phyloP scores from a whole-genome alignment of 2,329 filamentous ascomycete species.

The Tolypocladium sp. region DNA sequence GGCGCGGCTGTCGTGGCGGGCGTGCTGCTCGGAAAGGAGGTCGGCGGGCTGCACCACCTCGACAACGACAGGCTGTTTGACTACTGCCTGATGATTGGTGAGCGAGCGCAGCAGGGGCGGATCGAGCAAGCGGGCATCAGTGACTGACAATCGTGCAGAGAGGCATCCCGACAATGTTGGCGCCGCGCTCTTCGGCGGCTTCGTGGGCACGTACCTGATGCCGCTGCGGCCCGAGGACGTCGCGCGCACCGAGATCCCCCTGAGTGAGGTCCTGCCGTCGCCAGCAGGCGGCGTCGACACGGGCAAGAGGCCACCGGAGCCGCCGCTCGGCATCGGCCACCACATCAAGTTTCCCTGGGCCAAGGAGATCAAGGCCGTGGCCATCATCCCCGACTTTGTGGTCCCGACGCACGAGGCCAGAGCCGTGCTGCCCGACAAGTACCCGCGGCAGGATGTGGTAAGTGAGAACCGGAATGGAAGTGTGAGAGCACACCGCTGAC shows the following conservation, averaged over 20 bases:
- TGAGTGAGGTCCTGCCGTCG: slow-evolving; percentile 84
- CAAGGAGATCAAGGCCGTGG: slow-evolving; percentile 89
- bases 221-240: slow-evolving; percentile 84
- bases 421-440: slow-evolving; percentile 71
- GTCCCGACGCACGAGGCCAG: slow-evolving; percentile 90
- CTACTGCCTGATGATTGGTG: slow-evolving; percentile 94
- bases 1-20: slow-evolving; percentile 93
- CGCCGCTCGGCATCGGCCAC: slow-evolving; percentile 87
- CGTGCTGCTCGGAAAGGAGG: slow-evolving; percentile 85
- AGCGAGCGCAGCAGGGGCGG: background rate
- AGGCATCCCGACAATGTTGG: slow-evolving; percentile 92
- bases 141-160: slow-evolving; percentile 34
- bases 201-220: slow-evolving; percentile 93
- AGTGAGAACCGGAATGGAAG: slow-evolving; percentile 18
- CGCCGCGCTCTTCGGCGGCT: slow-evolving; percentile 89
- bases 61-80: slow-evolving; percentile 79
- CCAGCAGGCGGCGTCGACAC: slow-evolving; percentile 89
- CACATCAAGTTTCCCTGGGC: slow-evolving; percentile 95
- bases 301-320: slow-evolving; percentile 74
- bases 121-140: background rate
- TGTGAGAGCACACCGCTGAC: background rate
- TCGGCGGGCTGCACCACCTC: slow-evolving; percentile 66
- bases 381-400: slow-evolving; percentile 92
- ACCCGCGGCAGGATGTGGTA: slow-evolving; percentile 76
- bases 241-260: slow-evolving; percentile 83